phyloP scores from a whole-genome alignment of 78 protist species.

The Diacronema lutheri region DNA sequence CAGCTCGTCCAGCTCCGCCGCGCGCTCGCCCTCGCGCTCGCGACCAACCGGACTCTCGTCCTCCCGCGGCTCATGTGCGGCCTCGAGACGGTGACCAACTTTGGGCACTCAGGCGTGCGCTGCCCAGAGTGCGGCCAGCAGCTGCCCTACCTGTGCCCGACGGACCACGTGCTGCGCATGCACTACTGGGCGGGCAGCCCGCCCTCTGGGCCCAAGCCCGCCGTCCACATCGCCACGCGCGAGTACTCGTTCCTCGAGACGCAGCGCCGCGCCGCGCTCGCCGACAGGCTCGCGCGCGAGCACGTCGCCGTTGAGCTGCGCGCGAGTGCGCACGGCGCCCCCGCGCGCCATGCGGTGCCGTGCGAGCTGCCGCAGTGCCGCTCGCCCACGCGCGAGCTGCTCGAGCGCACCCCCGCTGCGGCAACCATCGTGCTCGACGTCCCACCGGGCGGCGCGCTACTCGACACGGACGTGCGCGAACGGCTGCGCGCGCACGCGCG shows the following conservation, averaged over 20 bases:
- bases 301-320: not conserved
- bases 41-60: not conserved
- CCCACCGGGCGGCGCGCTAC: not conserved
- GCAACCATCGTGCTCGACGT: no score
- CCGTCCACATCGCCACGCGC: not conserved
- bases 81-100: slow-evolving; percentile 7
- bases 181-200: not conserved
- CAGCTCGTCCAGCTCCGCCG: not conserved
- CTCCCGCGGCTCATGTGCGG: slow-evolving; percentile 18
- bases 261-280: not conserved
- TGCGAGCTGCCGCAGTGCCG: no score
- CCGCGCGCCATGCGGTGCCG: not conserved
- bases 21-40: not conserved
- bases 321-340: not conserved
- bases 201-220: not conserved
- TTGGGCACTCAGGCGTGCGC: slow-evolving; percentile 4
- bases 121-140: not conserved
- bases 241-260: no score
- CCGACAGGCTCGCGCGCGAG: not conserved
- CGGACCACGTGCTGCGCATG: slow-evolving; percentile 16
- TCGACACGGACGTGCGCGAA: not conserved
- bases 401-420: no score
- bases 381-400: no score
- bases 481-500: not conserved
- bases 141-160: not conserved